phyloP scores from a whole-genome alignment of 306 rosid genomes.

The Lithocarpus polystachyus region DNA sequence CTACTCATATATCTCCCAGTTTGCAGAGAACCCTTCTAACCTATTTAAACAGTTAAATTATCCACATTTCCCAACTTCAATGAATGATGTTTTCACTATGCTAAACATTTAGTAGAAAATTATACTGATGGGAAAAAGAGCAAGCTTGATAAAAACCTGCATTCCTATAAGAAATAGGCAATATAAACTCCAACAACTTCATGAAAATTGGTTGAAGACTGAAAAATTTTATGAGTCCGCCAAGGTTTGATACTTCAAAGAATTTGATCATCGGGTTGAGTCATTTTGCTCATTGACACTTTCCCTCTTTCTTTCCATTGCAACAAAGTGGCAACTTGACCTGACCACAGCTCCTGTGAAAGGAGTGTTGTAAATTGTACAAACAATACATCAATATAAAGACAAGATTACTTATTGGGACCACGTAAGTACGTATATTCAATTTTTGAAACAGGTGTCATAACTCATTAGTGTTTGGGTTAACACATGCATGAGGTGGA shows the following conservation, averaged over 20 bases:
- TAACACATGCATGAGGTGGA: not conserved
- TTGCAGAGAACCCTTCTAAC: not conserved
- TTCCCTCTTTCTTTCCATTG: conserved; percentile 42
- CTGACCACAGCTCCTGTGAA: not conserved
- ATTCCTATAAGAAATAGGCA: not conserved
- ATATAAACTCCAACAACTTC: not conserved
- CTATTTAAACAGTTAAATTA: not conserved
- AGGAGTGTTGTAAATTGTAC: not conserved
- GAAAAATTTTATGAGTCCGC: not conserved
- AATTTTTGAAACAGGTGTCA: not conserved
- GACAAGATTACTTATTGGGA: not conserved
- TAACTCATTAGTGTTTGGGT: not conserved
- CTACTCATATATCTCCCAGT: no score
- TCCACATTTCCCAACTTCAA: not conserved
- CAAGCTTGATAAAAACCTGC: not conserved
- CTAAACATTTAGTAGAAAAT: not conserved
- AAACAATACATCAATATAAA: not conserved
- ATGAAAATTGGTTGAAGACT: not conserved
- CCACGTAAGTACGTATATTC: not conserved
- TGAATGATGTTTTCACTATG: not conserved
- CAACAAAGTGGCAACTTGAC: conserved; percentile 62
- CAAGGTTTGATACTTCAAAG: not conserved
- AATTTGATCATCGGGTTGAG: conserved; percentile 24
- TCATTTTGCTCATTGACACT: conserved; percentile 22
- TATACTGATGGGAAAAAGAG: not conserved